Base-by-base conservation (phyloP, 352 stramenopile genomes). In the Phytophthora cryptogea region DNA sequence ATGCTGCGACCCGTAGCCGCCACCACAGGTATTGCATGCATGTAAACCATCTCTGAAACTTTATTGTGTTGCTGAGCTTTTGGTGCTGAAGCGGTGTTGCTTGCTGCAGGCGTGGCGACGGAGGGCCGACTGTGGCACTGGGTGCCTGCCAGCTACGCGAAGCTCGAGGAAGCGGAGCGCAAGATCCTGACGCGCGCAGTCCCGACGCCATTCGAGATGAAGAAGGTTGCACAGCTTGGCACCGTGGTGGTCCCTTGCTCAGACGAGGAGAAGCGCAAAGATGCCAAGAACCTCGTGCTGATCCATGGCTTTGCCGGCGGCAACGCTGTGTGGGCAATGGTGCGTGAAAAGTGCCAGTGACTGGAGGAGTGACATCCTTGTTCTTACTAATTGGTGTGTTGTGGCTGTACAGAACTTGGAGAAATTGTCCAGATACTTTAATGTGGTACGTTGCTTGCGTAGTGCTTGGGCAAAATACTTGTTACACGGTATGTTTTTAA, bases 321-420 rank as follows among this genome's bases (percentile, higher is more conserved):
- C 17, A 95, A 95, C 41, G 83, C 83, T 6, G 71, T 90, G 6
- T 95, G 86, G 86, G 83, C 86, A n/a, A 86, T 76, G 69, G 81
- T 89, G n/a, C 43, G 14, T 46, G 0, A 16, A 11, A n/a, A 43
- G 16, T 47, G 5, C 33, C 33, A 3, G 39, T 61, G 5, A 23
- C 20, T 23, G 20, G 20, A 2, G 20, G 1, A 3, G 20, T 23
- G 2, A 23, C 1, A 1, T 1, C 27, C 60, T 16, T 57, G 8
- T 30, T 16, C 6, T 41, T 41, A 23, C 7, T 9, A 14, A 20
- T 26, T 5, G 36, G 5, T 67, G 50, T 50, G 33, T 26, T 44
- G 27, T 33, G 6, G 14, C 41, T 37, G 20, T 52, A 7, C 45
- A 92, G 78, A 95, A 92, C 58, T 58, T 93, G 33, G 78, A 86